Evolutionary conservation across 495 filamentous ascomycete species (phyloP), one percentile per base, ranked within the genome.

Genomic region (Penicillium diatomitis): DNA sequence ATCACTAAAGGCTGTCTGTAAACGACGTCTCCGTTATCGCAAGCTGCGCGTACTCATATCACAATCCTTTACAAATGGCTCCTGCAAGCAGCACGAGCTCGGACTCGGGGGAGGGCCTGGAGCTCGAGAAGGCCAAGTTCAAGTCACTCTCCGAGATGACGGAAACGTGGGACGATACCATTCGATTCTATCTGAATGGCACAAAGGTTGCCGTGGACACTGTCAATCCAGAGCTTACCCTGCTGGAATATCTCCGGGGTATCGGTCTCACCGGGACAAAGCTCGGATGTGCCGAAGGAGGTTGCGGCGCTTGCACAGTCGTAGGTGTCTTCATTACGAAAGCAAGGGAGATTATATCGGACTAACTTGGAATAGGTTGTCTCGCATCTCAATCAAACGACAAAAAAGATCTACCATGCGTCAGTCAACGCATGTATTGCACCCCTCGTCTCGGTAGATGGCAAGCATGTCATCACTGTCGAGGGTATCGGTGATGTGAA

Each of bases 391-490:
- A 96, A 95, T 64, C 87, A 87, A 10, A 96, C 91, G 6, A 94
- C 88, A 39, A 86, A 83, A 61, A 77, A 84, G 57, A 83, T 96
- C 49, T 95, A 96, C 58, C 89, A 97, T 66, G 88, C 89, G 45
- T 87, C 83, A 20, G 86, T 96, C 46, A 97, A 97, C 62, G 92
- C 92, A 38, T 98, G 92, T 62, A 76, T 98, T 32, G 91, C 91
- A 9, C 92, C 92, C 1, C 73, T 98, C 44, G 83, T 90, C 32
- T 91, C 88, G 51, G 79, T 98, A 9, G 92, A 96, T 68, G 92
- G 92, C 28, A 98, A 98, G 66, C 92, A 98, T 77, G 90, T 98
- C 52, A 90, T 98, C 56, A 98, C 92, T 6, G 82, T 98, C 8
- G 92, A 98, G 66, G 92, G 92, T n/a, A 95, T 98, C 64, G 92